phyloP scores from a whole-genome alignment of 2,329 filamentous ascomycete species.

The Talaromyces funiculosus region DNA sequence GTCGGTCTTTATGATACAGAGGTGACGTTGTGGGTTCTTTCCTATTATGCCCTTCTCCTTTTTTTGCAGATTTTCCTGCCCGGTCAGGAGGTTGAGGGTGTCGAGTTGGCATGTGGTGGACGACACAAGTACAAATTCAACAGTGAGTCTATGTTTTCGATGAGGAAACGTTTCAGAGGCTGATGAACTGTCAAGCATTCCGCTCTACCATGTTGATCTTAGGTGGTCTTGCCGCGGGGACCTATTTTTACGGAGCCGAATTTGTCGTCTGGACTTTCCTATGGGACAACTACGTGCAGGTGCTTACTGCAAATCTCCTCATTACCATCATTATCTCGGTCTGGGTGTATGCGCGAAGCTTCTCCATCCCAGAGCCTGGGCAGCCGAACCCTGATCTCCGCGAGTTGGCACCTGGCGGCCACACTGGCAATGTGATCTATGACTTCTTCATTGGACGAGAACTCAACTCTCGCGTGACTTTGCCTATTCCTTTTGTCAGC shows the following conservation, averaged over 20 bases:
- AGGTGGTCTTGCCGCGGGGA: slow-evolving; percentile 66
- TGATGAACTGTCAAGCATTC: slow-evolving; percentile 53
- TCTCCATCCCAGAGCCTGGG: slow-evolving; percentile 59
- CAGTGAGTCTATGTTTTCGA: slow-evolving; percentile 41
- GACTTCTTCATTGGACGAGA: slow-evolving; percentile 97
- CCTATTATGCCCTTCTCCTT: slow-evolving; percentile 72
- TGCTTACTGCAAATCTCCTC: slow-evolving; percentile 76
- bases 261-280: slow-evolving; percentile 92
- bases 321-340: slow-evolving; percentile 67
- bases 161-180: not conserved
- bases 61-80: slow-evolving; percentile 72
- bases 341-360: slow-evolving; percentile 77
- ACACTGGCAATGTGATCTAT: slow-evolving; percentile 79
- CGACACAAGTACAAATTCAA: slow-evolving; percentile 79
- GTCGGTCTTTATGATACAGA: slow-evolving; percentile 64
- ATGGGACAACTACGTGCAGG: slow-evolving; percentile 80
- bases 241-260: slow-evolving; percentile 67
- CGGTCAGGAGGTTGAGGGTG: slow-evolving; percentile 65
- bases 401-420: slow-evolving; percentile 74
- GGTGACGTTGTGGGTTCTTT: slow-evolving; percentile 64
- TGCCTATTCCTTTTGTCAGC: slow-evolving; percentile 67
- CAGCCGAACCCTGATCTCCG: slow-evolving; percentile 65
- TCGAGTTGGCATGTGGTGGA: slow-evolving; percentile 63
- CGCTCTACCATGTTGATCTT: slow-evolving; percentile 69
- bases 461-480: slow-evolving; percentile 74